Percentiles rank a stretch among this genome's conserved stretches.
Conservation (phyloP, 2,329 filamentous ascomycete genomes). For the Colletotrichum sp. region DNA sequence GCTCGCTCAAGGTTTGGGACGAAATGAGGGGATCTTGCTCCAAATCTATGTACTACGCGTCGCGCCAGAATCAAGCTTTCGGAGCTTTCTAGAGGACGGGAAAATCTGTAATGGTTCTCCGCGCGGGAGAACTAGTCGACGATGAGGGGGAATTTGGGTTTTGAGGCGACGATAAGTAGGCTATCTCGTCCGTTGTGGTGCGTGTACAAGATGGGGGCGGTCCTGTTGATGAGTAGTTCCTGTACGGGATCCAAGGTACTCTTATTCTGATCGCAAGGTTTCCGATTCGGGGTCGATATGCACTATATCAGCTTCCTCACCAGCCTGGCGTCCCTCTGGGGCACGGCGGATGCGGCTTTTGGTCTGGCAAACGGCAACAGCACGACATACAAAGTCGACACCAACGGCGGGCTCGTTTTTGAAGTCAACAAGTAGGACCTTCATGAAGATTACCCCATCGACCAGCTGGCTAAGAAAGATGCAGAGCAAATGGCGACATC, state of each 20-base stretch:
- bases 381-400: conserved; percentile 26
- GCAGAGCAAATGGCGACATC: conserved; percentile 63
- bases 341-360: conserved; percentile 4
- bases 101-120: neutral
- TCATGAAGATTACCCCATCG: too few species aligned
- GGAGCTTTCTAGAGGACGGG: neutral
- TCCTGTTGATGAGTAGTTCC: neutral
- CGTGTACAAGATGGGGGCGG: neutral
- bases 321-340: neutral
- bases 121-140: neutral
- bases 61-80: neutral
- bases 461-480: conserved; percentile 27
- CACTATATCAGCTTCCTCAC: neutral
- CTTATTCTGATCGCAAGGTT: neutral
- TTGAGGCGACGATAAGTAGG: neutral
- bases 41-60: neutral
- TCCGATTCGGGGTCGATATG: neutral
- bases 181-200: neutral
- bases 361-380: neutral
- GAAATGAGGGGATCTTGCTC: neutral
- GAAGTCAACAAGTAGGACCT: conserved; percentile 24
- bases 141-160: neutral
- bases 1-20: neutral
- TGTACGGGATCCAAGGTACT: neutral
- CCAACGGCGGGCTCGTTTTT: conserved; percentile 27